Conservation (phyloP, 2,329 filamentous ascomycete species). For the Trichoderma endophyticum region DNA sequence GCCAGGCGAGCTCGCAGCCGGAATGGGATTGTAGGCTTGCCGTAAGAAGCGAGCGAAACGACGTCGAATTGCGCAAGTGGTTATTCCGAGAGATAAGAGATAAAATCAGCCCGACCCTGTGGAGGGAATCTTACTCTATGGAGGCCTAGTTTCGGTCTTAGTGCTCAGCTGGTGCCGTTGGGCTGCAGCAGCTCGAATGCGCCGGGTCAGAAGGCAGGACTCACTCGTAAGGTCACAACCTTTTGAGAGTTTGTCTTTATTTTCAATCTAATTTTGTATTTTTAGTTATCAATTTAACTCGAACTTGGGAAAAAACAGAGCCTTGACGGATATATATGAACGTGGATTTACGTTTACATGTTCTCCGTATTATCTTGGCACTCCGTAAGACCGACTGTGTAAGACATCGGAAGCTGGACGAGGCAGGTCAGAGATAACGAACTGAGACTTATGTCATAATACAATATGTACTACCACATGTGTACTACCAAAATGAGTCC, state of each 20-base stretch:
- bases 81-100: neutral
- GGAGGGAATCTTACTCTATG: neutral
- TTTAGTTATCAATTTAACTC: neutral
- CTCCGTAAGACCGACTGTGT: neutral
- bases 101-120: neutral
- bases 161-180: neutral
- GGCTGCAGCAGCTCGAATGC: neutral
- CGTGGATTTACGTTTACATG: neutral
- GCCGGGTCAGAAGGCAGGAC: neutral
- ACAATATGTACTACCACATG: neutral
- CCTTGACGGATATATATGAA: neutral
- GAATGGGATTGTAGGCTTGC: neutral
- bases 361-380: neutral
- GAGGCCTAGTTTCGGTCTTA: constrained; percentile 2
- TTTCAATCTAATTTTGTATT: neutral
- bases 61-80: neutral
- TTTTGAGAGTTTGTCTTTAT: neutral
- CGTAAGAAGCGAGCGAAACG: neutral
- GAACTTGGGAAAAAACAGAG: neutral
- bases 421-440: neutral
- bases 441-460: neutral
- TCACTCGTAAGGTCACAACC: neutral
- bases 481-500: neutral
- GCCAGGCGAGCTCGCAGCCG: neutral
- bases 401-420: neutral